Evolutionary conservation across 116 monocot species (phyloP).

Genomic region (Phalaenopsis hybrid): DNA sequence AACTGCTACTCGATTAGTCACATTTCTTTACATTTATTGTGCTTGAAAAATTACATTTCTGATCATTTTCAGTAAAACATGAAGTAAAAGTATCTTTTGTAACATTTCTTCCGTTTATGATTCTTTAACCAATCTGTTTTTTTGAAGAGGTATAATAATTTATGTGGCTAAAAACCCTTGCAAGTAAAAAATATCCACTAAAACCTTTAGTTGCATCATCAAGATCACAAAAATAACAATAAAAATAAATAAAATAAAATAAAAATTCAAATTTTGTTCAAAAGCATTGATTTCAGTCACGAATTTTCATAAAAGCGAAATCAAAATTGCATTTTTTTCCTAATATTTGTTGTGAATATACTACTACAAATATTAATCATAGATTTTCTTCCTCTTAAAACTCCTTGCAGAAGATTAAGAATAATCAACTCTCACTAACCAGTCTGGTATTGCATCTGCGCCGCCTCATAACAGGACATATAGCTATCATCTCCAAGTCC

Average conservation of each 20-base stretch:
- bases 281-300: not conserved
- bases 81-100: too few relatives aligned
- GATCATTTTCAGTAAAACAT: too few relatives aligned
- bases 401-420: not conserved
- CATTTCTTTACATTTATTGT: too few relatives aligned
- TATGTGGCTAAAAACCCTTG: too few relatives aligned
- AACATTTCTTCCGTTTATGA: too few relatives aligned
- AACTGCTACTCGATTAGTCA: too few relatives aligned
- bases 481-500: conserved; percentile 18
- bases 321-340: too few relatives aligned
- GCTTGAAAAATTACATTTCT: too few relatives aligned
- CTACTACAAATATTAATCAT: not conserved
- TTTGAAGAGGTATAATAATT: too few relatives aligned
- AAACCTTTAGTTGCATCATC: not conserved
- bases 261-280: not conserved
- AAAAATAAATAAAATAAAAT: not conserved
- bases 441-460: conserved; percentile 30
- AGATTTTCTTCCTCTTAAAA: not conserved
- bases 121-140: too few relatives aligned
- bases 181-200: too few relatives aligned
- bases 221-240: not conserved
- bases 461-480: not conserved
- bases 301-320: not conserved
- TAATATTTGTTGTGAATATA: not conserved
- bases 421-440: conserved; percentile 28